A percentile compares a stretch with the other conserved stretches of the same genome.
Conservation (phyloP, 2,329 filamentous ascomycete species). For the Emergomyces orientalis region DNA sequence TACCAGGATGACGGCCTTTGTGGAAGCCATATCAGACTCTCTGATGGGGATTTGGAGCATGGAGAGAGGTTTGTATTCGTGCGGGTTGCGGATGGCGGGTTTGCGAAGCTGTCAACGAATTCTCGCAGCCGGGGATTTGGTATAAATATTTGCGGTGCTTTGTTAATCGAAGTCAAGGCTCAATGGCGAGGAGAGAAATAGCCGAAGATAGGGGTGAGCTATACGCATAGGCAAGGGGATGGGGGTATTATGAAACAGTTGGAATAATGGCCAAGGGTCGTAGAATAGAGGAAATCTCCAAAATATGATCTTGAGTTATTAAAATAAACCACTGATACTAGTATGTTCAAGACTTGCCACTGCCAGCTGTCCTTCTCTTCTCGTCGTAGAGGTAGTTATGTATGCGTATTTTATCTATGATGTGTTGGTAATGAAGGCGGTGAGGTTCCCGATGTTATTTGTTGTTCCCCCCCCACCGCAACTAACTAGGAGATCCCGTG, state of each 20-base stretch:
- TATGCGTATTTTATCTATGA: not conserved
- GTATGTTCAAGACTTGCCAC: not conserved
- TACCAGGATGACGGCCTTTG: slow-evolving; percentile 93
- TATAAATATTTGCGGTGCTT: not conserved
- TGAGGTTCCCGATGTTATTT: not conserved
- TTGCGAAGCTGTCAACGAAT: not conserved
- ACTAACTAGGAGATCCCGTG: not conserved
- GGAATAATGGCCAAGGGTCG: not conserved
- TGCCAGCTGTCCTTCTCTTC: not conserved
- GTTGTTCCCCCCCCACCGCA: not conserved
- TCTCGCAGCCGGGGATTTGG: not conserved
- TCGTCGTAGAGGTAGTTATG: not conserved
- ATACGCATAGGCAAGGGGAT: not conserved
- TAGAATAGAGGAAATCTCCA: not conserved
- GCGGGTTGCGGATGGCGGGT: slow-evolving; percentile 1
- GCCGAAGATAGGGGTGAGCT: not conserved
- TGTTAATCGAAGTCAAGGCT: not conserved
- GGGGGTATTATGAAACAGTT: too few relatives aligned
- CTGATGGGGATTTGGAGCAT: slow-evolving; percentile 41
- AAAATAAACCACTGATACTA: not conserved
- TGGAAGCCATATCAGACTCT: slow-evolving; percentile 47
- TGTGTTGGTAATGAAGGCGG: not conserved
- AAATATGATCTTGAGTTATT: too few relatives aligned
- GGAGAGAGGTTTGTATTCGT: slow-evolving; percentile 7
- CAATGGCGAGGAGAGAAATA: not conserved